Percentiles rank a stretch among this genome's conserved stretches.
Conservation (phyloP, 129 eudicot species). For the sunflower (Helianthus annuus) region DNA sequence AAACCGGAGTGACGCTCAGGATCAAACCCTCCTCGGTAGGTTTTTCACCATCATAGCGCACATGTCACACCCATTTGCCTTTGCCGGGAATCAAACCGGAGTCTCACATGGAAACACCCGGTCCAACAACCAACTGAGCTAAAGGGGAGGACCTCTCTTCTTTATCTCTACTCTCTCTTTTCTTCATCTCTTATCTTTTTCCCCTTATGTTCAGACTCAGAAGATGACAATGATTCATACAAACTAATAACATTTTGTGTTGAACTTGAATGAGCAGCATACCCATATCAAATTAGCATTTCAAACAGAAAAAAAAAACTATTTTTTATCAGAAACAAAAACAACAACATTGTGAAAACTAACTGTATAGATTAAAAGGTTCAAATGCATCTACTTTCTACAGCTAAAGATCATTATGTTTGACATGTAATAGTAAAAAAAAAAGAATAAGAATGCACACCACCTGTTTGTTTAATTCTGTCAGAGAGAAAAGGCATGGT, state of each 20-base stretch:
- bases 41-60: no score
- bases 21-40: no score
- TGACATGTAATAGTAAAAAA: not conserved
- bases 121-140: no score
- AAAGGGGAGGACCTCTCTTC: no score
- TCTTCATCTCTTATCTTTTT: no score
- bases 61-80: no score
- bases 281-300: constrained; percentile 8
- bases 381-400: constrained; percentile 15
- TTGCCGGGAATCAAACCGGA: no score
- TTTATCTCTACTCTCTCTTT: no score
- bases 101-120: no score
- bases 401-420: not conserved
- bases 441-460: not conserved
- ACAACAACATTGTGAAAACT: not conserved
- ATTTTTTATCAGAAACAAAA: not conserved
- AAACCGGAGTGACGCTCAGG: no score
- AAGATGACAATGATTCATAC: not conserved
- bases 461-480: constrained; percentile 90
- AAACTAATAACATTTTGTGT: not conserved
- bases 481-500: constrained; percentile 46
- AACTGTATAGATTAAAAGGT: not conserved
- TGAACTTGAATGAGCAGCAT: not conserved
- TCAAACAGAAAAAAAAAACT: not conserved
- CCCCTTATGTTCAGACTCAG: not conserved